Base-by-base conservation (phyloP, 2,329 filamentous ascomycete species). In the Aspergillus versicolor region DNA sequence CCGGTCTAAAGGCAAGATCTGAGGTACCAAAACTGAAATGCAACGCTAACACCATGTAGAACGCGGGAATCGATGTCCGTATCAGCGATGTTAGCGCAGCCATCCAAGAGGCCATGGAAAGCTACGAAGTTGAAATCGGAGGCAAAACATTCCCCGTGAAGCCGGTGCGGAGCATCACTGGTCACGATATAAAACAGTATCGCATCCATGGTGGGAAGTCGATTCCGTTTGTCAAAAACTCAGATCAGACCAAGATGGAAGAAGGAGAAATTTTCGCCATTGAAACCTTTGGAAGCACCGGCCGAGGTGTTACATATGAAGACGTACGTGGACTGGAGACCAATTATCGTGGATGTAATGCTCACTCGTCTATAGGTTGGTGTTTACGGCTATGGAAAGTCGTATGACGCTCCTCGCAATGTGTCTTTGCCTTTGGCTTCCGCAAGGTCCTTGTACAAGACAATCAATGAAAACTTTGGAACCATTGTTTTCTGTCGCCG, bases 21-120 rank as follows among this genome's bases (percentile, higher is more conserved):
- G n/a, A 30, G 4, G 2, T 9, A 3, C 27, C 17, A 42, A 7
- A 5, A 32, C 2, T 15, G 2, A 22, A 6, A 5, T 5, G 7
- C n/a, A n/a, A 42, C 56, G 61, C 22, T 51, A 8, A 56, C 41
- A 17, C 8, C 9, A 8, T 34, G 17, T 30, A 80, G 74, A 72
- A 77, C 62, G 79, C 82, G n/a, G 83, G 82, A 5, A 75, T 84
- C 50, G 82, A 85, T 66, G 81, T 78, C 5, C 73, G 82, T 13
- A 78, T 85, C 52, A 74, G 75, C 58, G 80, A 85, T 57, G 80
- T 86, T 60, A 79, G 83, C 54, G 81, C 74, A n/a, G 78, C 75
- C 13, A 85, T 86, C 58, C 83, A 86, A 63, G 83, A 86, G 65
- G 79, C 77, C 0, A 86, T 86, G 83, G 83, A 86, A 68, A 84